phyloP scores from a whole-genome alignment of 768 basidiomycete genomes.

The Naganishia antarctica region DNA sequence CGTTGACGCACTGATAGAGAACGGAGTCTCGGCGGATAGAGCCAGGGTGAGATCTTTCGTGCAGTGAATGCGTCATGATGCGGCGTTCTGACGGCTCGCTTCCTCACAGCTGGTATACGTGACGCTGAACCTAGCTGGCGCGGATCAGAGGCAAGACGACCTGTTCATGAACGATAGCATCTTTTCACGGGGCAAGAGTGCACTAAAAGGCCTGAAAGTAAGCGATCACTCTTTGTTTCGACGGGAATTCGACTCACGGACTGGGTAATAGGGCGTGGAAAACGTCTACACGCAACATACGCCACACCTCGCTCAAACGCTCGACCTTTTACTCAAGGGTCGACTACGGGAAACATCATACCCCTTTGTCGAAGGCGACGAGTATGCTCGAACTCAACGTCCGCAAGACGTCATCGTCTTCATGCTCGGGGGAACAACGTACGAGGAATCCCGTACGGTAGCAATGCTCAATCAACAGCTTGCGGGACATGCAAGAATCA shows the following conservation, averaged over 20 bases:
- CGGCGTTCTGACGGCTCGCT: not conserved
- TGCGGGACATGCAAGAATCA: slow-evolving; percentile 63
- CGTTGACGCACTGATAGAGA: slow-evolving; percentile 48
- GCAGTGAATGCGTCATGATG: no score
- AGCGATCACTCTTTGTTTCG: slow-evolving; percentile 21
- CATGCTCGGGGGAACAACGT: slow-evolving; percentile 92
- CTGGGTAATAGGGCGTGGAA: slow-evolving; percentile 74
- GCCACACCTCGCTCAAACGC: slow-evolving; percentile 84
- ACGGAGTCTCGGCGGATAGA: slow-evolving; percentile 55
- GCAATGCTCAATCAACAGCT: slow-evolving; percentile 79
- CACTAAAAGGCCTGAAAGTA: slow-evolving; percentile 90
- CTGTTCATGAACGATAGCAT: slow-evolving; percentile 92
- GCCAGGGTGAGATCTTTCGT: slow-evolving; percentile 32
- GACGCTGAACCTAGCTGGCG: slow-evolving; percentile 83
- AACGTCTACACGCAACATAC: slow-evolving; percentile 98
- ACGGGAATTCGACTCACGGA: slow-evolving; percentile 19
- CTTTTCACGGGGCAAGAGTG: slow-evolving; percentile 87
- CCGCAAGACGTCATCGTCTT: slow-evolving; percentile 95
- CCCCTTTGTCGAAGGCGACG: slow-evolving; percentile 74
- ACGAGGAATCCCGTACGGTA: slow-evolving; percentile 84
- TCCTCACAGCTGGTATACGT: slow-evolving; percentile 75
- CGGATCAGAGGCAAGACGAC: slow-evolving; percentile 95
- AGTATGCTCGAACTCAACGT: slow-evolving; percentile 56
- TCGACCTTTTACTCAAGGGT: slow-evolving; percentile 83
- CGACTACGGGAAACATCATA: slow-evolving; percentile 80